phyloP scores from a whole-genome alignment of 2,329 filamentous ascomycete species.

The Trichoderma polysporum region DNA sequence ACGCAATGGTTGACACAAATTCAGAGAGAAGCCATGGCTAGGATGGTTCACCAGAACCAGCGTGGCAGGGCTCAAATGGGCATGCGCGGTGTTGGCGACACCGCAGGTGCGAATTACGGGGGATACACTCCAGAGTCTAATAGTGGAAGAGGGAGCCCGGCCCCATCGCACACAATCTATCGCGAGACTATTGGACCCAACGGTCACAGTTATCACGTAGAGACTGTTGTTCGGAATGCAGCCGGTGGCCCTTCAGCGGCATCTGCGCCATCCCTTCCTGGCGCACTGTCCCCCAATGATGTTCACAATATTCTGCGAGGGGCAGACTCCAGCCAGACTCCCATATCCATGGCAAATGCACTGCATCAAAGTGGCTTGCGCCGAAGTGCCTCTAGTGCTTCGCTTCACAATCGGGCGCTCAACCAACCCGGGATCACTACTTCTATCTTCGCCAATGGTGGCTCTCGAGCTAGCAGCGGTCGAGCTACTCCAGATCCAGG shows the following conservation, averaged over 20 bases:
- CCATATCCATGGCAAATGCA: constrained; percentile 48
- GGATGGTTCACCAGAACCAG: constrained; percentile 45
- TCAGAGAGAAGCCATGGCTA: constrained; percentile 47
- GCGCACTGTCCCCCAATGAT: constrained; percentile 43
- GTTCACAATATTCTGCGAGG: constrained; percentile 47
- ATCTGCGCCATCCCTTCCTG: constrained; percentile 23
- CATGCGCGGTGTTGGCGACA: constrained; percentile 43
- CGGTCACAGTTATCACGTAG: constrained; percentile 38
- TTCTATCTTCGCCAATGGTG: constrained; percentile 36
- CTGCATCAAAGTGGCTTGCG: constrained; percentile 53
- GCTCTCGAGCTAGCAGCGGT: constrained; percentile 45
- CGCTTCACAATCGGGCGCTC: constrained; percentile 38
- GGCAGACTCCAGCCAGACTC: constrained; percentile 47
- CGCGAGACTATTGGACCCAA: constrained; percentile 37
- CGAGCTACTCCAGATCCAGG: constrained; percentile 48
- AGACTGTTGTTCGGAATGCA: constrained; percentile 27
- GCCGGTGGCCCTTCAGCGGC: not conserved
- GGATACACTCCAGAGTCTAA: constrained; percentile 24
- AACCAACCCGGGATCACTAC: constrained; percentile 45
- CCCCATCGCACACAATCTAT: constrained; percentile 32
- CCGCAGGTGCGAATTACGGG: constrained; percentile 24
- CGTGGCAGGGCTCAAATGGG: constrained; percentile 41
- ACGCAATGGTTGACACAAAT: constrained; percentile 47
- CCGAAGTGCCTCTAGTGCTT: constrained; percentile 49
- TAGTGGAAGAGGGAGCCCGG: constrained; percentile 28